Conservation (phyloP, 345 rosid species). For the Psidium guajava region DNA sequence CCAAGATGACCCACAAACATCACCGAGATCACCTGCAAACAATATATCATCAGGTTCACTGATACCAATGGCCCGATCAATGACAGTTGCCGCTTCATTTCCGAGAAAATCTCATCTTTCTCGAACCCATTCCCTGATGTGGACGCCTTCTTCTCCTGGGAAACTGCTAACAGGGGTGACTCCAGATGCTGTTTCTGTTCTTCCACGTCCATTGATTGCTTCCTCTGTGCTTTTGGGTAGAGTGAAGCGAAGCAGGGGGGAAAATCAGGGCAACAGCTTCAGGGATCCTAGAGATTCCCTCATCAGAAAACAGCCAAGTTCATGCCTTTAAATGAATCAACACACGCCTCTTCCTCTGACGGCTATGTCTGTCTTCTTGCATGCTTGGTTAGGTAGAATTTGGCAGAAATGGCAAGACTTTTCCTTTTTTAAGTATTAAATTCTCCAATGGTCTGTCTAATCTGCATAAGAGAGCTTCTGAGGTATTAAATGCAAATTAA, state of each 20-base stretch:
- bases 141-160: not conserved
- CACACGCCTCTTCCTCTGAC: not conserved
- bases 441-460: not conserved
- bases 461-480: not conserved
- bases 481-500: not conserved
- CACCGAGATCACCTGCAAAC: slow-evolving; percentile 11
- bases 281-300: not conserved
- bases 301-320: not conserved
- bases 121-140: not conserved
- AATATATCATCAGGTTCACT: slow-evolving; percentile 6
- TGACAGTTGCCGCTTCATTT: slow-evolving; percentile 9
- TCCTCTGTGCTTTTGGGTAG: not conserved
- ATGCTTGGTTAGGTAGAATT: not conserved
- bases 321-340: not conserved
- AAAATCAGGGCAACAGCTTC: not conserved
- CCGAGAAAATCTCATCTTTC: not conserved
- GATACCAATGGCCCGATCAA: slow-evolving; percentile 15
- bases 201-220: not conserved
- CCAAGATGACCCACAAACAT: slow-evolving; percentile 29
- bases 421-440: not conserved
- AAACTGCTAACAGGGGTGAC: not conserved
- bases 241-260: not conserved
- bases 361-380: not conserved
- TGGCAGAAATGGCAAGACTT: not conserved
- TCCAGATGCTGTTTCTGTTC: not conserved